These are phyloP conservation scores for Clarireedia monteithiana DNA, from an alignment of 2,329 filamentous ascomycete genomes.

Conservation along the genomic window DNA sequence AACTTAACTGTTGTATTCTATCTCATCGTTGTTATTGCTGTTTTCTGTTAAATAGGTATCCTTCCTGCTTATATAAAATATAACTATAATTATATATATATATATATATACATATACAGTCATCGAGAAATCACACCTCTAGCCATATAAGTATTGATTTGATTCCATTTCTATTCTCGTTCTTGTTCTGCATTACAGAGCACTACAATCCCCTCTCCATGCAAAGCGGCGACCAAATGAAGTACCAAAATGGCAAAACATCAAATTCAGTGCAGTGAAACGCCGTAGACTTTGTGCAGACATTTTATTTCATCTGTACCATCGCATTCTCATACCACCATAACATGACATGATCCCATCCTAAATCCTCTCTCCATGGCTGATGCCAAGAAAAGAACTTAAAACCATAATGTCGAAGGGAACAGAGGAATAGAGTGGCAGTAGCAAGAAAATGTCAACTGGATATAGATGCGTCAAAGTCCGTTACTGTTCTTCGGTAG, in stretches of 20 bases:
- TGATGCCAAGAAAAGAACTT: not conserved
- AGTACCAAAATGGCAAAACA: no score
- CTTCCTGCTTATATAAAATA: no score
- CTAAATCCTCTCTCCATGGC: not conserved
- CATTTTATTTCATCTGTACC: not conserved
- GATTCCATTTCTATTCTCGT: not conserved
- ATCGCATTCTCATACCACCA: not conserved
- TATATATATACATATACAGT: no score
- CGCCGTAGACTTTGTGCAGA: not conserved
- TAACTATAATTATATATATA: no score
- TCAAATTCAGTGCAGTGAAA: no score
- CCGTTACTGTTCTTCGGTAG: not conserved
- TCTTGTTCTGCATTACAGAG: not conserved
- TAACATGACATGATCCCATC: not conserved
- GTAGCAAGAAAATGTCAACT: not conserved
- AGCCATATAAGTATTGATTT: not conserved
- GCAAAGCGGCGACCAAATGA: no score
- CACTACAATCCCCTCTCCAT: no score
- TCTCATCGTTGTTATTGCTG: no score
- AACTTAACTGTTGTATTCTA: no score
- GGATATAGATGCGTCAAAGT: not conserved
- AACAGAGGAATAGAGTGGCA: not conserved
- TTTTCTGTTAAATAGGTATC: no score
- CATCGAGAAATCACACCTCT: no score
- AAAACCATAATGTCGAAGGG: not conserved